A percentile compares a stretch with the other conserved stretches of the same genome.
Evolutionary conservation across 805 yeast genomes (phyloP).

Genomic region (Yamadazyma nakazawae): DNA sequence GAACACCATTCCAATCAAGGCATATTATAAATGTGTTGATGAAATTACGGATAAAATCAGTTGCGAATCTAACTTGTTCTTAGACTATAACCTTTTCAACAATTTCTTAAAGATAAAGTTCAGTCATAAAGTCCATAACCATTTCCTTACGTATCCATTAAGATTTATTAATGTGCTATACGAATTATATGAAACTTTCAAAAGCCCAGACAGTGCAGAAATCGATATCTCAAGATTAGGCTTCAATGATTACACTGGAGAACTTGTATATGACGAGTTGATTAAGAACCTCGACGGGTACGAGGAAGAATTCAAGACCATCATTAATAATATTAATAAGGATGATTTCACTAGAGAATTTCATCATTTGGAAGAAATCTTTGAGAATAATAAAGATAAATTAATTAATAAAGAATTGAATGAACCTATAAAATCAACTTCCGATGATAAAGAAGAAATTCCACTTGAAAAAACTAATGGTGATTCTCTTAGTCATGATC

Average conservation of each 20-base stretch:
- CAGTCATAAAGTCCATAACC: slow-evolving; percentile 13
- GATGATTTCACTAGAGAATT: slow-evolving; percentile 30
- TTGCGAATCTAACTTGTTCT: slow-evolving; percentile 16
- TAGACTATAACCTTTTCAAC: slow-evolving; percentile 15
- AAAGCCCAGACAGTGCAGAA: slow-evolving; percentile 2
- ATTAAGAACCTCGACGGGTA: slow-evolving; percentile 13
- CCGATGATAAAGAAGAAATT: slow-evolving; percentile 14
- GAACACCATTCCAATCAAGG: slow-evolving; percentile 21
- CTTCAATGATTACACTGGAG: slow-evolving; percentile 8
- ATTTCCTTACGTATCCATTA: slow-evolving; percentile 13
- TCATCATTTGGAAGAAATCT: slow-evolving; percentile 20
- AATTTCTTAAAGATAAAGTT: slow-evolving; percentile 17
- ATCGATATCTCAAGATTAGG: slow-evolving; percentile 5
- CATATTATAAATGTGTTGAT: slow-evolving; percentile 19
- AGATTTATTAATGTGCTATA: slow-evolving; percentile 17
- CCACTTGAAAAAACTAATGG: slow-evolving; percentile 6
- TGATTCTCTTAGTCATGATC: neutral
- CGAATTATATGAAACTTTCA: slow-evolving; percentile 6
- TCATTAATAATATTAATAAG: slow-evolving; percentile 18
- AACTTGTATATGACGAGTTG: slow-evolving; percentile 24
- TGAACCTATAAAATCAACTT: slow-evolving; percentile 10
- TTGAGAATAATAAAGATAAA: slow-evolving; percentile 9
- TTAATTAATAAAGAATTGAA: slow-evolving; percentile 7
- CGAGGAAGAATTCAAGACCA: slow-evolving; percentile 18
- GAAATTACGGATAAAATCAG: slow-evolving; percentile 14